Evolutionary conservation across 169 alveolate species (phyloP), one percentile per base, ranked within the genome.

Genomic region (Cryptosporidium canis): DNA sequence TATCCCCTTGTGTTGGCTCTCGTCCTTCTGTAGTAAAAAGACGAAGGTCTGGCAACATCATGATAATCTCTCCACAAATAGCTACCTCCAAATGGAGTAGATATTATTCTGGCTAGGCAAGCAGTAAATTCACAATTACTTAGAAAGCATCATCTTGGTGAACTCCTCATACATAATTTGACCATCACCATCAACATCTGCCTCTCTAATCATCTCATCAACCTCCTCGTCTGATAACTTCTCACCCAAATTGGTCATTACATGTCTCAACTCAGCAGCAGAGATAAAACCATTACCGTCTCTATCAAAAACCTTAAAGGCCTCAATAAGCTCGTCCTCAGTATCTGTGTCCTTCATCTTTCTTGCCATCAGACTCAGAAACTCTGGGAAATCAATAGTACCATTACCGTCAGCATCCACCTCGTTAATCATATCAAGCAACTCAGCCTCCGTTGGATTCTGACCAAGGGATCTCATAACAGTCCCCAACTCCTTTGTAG

Each of bases 141-240:
- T 96, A 83, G 99, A 96, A 92, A 97, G 95, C 99, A 97, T 97
- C 98, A 98, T 97, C 92, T 97, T 96, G 44, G 97, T 99, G 92
- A 97, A 97, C 92, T 97, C 99, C 83, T 97, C 99, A 91, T 97
- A 98, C 95, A 97, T 97, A 93, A 98, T 98, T 61, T 96, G 98
- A 33, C 99, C 99, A 93, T 98, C 99, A 16, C 99, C 99, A 90
- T 99, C 99, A 35, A 97, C 97, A 90, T 98, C 99, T 66, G 99
- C 99, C 92, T 98, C 99, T 83, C 99, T 93, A 77, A 98, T 96
- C 99, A 98, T 98, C 94, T 98, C 99, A 87, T 98, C 99, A 64
- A 98, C 99, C 83, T 98, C 99, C 91, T 98, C 99, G 91, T 97
- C 99, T 37, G 99, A 97, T 61, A 98, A 93, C 90, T 97, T 97